These are phyloP conservation scores for Tulasnella sp. DNA, from an alignment of 768 basidiomycete genomes.

Conservation along the genomic window DNA sequence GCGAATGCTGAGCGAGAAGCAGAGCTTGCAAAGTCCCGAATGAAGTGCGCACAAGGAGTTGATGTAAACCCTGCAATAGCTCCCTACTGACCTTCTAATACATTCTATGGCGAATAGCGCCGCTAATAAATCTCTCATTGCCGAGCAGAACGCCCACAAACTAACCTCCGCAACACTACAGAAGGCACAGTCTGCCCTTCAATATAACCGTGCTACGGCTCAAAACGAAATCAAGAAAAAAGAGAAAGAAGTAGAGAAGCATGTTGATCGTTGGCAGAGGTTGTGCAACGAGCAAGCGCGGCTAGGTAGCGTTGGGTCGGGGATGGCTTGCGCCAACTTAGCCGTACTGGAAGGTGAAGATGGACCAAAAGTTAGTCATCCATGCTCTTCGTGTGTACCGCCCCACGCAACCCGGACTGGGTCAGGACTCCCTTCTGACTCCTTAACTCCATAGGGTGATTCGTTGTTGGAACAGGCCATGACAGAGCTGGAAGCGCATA, in stretches of 20 bases:
- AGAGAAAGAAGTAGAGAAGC: constrained; percentile 68
- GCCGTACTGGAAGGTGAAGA: background rate
- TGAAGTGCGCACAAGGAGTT: constrained; percentile 42
- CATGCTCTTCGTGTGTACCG: background rate
- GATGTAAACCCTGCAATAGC: background rate
- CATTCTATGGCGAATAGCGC: constrained; percentile 29
- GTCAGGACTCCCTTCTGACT: background rate
- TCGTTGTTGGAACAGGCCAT: constrained; percentile 54
- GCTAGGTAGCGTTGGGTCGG: constrained; percentile 37
- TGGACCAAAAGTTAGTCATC: constrained; percentile 9
- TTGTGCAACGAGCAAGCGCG: constrained; percentile 58
- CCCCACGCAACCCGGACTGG: background rate
- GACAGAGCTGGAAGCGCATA: constrained; percentile 59
- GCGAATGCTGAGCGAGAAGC: constrained; percentile 71
- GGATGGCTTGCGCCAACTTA: constrained; percentile 33
- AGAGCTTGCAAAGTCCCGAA: constrained; percentile 58
- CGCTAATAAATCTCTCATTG: constrained; percentile 41
- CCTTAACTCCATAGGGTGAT: constrained; percentile 36
- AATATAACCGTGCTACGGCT: constrained; percentile 56
- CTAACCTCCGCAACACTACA: constrained; percentile 59
- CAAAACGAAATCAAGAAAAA: constrained; percentile 65
- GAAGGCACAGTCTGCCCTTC: constrained; percentile 55
- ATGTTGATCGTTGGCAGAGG: constrained; percentile 63
- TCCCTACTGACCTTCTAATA: background rate
- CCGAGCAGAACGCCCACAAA: constrained; percentile 55